Percentiles rank a stretch among this genome's conserved stretches.
Evolutionary conservation across 2,329 filamentous ascomycete species (phyloP).

Genomic region (Cladosporium sp.): DNA sequence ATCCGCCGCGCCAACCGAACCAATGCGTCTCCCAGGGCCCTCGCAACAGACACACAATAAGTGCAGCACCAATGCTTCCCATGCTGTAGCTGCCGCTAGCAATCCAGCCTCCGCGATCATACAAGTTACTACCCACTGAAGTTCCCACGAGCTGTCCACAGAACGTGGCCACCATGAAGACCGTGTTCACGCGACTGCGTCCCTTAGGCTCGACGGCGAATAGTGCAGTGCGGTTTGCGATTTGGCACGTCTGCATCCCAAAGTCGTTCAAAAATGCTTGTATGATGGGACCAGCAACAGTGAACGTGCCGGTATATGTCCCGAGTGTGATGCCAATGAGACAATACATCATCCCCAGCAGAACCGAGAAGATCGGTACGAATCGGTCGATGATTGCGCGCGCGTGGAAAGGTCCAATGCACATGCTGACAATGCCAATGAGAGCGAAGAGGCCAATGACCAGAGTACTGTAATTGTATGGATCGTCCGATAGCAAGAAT

Average conservation of each 20-base stretch:
- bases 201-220: constrained; percentile 67
- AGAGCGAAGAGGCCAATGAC: constrained; percentile 74
- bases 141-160: constrained; percentile 69
- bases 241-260: constrained; percentile 68
- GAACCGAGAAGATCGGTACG: constrained; percentile 62
- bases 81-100: constrained; percentile 54
- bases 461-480: constrained; percentile 64
- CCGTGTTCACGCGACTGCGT: constrained; percentile 73
- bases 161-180: constrained; percentile 74
- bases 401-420: constrained; percentile 65
- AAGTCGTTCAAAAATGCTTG: constrained; percentile 69
- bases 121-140: constrained; percentile 51
- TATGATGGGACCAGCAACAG: constrained; percentile 66
- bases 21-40: constrained; percentile 56
- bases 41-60: constrained; percentile 39
- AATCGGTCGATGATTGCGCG: constrained; percentile 66
- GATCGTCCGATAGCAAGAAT: constrained; percentile 67
- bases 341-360: constrained; percentile 57
- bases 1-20: constrained; percentile 59
- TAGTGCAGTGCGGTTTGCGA: constrained; percentile 67
- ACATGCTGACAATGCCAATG: constrained; percentile 67
- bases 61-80: constrained; percentile 48
- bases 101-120: constrained; percentile 54
- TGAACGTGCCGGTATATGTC: constrained; percentile 62
- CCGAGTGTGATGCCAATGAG: constrained; percentile 62